Conservation (phyloP, 352 stramenopile genomes). For the Thraustochytrium sp. region DNA sequence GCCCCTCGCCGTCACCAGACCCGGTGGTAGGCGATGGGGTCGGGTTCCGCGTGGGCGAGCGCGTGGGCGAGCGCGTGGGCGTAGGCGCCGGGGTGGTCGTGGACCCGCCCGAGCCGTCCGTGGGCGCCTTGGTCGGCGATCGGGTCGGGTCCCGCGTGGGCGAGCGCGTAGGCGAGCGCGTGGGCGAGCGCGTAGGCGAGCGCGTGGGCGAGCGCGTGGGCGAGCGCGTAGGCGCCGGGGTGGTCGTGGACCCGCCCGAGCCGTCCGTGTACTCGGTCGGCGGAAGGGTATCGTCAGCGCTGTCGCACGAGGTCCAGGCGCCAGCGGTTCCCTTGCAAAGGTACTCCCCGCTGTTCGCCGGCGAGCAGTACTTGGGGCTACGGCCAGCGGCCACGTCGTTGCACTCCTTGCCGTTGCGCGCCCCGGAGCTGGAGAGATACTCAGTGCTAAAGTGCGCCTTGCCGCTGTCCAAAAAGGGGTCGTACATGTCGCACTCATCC, state of each 20-base stretch:
- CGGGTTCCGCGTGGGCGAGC: background rate
- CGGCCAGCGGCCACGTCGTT: background rate
- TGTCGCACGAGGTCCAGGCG: background rate
- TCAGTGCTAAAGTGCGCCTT: slow-evolving; percentile 14
- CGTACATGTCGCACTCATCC: slow-evolving; percentile 14
- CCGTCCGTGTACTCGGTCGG: background rate
- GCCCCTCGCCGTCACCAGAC: background rate
- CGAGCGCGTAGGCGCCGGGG: no score
- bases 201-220: no score
- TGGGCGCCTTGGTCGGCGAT: no score
- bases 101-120: no score
- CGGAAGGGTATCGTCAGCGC: background rate
- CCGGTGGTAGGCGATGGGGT: background rate
- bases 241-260: background rate
- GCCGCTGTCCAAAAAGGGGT: background rate
- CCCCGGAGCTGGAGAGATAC: background rate
- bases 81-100: background rate
- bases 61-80: background rate
- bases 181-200: no score
- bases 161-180: background rate
- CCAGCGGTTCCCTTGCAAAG: background rate
- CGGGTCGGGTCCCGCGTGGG: background rate
- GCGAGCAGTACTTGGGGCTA: background rate
- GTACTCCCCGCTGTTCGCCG: background rate
- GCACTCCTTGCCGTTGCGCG: background rate